phyloP scores from a whole-genome alignment of 208 protist genomes.

The Phytomonas francai region DNA sequence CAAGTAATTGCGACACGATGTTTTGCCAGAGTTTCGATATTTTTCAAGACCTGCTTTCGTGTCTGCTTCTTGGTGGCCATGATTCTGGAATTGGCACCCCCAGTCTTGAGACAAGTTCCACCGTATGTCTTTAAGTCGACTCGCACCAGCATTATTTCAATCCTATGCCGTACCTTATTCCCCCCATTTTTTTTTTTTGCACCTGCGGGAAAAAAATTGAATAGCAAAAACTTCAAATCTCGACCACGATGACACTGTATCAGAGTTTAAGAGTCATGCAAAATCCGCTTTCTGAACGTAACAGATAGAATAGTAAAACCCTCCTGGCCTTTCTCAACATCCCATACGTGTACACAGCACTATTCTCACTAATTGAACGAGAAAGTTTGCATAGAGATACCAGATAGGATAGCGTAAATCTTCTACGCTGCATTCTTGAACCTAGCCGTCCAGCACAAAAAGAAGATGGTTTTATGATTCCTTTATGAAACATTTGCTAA shows the following conservation, averaged over 20 bases:
- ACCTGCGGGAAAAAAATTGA: no score
- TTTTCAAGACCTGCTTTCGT: conserved; percentile 20
- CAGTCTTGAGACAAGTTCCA: conserved; percentile 61
- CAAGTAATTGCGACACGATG: no score
- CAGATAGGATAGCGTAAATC: conserved; percentile 69
- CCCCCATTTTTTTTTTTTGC: conserved; percentile 35
- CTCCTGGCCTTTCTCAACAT: no score
- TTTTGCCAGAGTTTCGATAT: background rate
- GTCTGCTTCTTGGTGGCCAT: conserved; percentile 46
- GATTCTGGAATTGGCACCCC: conserved; percentile 49
- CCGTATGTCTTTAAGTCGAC: conserved; percentile 37
- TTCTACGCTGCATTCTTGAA: conserved; percentile 54
- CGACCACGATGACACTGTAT: conserved; percentile 23
- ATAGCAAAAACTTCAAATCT: conserved; percentile 66
- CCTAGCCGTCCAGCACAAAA: conserved; percentile 49
- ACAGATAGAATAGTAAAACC: conserved; percentile 17
- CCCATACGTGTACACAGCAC: no score
- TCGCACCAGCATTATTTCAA: conserved; percentile 56
- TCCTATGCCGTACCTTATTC: conserved; percentile 34
- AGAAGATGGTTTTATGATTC: conserved; percentile 56
- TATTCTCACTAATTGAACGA: no score
- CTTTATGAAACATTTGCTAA: conserved; percentile 65
- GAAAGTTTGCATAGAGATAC: conserved; percentile 59
- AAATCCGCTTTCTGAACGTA: conserved; percentile 24
- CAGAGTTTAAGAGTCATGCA: conserved; percentile 43